Evolutionary conservation across 2,329 filamentous ascomycete genomes (phyloP), one percentile per base, ranked within the genome.

Genomic region (Ustulina deusta): DNA sequence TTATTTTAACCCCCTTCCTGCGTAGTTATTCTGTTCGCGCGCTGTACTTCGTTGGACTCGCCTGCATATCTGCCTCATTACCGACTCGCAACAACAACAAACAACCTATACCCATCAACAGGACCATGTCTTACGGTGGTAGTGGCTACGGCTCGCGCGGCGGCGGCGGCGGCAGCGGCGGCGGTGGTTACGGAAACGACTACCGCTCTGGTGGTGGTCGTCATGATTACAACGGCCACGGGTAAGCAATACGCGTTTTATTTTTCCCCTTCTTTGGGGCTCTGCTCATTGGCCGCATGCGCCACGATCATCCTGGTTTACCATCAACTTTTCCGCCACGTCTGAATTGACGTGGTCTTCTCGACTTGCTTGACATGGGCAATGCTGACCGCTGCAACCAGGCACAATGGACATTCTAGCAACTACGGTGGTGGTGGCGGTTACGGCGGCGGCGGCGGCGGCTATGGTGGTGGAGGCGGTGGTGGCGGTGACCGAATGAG

Each of bases 401-500:
- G 54, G 15, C 65, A 83, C 76, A 84, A 83, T 75, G 83, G 84
- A 70, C 82, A 86, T 75, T 85, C 85, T 65, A 69, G n/a, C n/a
- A n/a, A 69, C 22, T 70, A 75, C 70, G 86, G 87, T 74, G 80
- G 83, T 68, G 83, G 83, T 69, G 83, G 20, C 68, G 83, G 83
- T 69, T 83, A 84, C 71, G 85, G 86, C 73, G 84, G 84, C 71
- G 85, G 86, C 72, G 84, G 84, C 62, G 77, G 76, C 57, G 78
- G 79, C 36, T 79, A 86, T 64, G 89, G 87, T 72, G 90, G 87
- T 73, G 78, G 77, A 48, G 77, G 76, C 71, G 82, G 86, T 64
- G 89, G 87, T 72, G 91, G 87, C 73, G 94, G 95, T 81, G 96
- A 99, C 83, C 90, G 93, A 76, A 99, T 99, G 96, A 92, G 90